Conservation (phyloP, 345 rosid genomes). For the Arabidopsis arenosa region DNA sequence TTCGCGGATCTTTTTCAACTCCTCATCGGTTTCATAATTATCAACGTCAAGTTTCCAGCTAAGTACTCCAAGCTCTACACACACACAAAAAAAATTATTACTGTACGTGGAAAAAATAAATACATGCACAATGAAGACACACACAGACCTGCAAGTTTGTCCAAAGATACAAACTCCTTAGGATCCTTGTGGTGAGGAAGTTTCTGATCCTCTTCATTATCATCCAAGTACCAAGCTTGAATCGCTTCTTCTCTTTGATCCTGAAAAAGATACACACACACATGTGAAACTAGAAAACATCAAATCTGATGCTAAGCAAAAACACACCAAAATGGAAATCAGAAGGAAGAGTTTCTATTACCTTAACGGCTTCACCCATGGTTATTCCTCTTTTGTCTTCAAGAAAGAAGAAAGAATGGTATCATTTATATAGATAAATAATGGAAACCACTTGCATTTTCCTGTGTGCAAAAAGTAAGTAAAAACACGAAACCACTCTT, state of each 20-base stretch:
- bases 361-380: background rate
- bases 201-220: constrained; percentile 79
- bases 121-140: background rate
- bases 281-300: background rate
- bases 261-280: background rate
- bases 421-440: background rate
- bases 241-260: constrained; percentile 64
- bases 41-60: constrained; percentile 95
- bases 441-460: background rate
- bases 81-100: constrained; percentile 7
- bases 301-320: background rate
- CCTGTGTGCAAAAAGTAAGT: background rate
- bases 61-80: constrained; percentile 82
- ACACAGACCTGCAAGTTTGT: constrained; percentile 67
- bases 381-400: background rate
- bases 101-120: background rate
- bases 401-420: background rate
- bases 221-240: constrained; percentile 95
- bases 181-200: constrained; percentile 91
- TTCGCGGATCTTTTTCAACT: constrained; percentile 83
- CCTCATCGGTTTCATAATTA: constrained; percentile 81
- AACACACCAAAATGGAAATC: background rate
- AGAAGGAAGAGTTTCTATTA: background rate
- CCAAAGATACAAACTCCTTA: constrained; percentile 73
- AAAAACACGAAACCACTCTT: background rate